phyloP scores from a whole-genome alignment of 2,329 filamentous ascomycete genomes.

The Colletotrichum spinosum region DNA sequence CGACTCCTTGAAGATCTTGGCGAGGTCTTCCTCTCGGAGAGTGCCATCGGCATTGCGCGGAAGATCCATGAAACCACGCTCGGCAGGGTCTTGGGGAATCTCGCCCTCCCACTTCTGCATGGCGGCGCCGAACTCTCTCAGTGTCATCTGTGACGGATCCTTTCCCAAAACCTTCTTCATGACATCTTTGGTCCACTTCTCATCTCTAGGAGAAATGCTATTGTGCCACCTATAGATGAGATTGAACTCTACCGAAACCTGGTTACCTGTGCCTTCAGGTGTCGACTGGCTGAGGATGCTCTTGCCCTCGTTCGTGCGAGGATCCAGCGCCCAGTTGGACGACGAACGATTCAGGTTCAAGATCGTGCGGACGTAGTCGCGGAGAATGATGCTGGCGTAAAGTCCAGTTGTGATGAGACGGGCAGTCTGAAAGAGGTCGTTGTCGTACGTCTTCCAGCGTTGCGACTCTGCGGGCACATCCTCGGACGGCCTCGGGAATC shows the following conservation, averaged over 20 bases:
- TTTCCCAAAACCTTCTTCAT: constrained; percentile 39
- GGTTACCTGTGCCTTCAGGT: constrained; percentile 47
- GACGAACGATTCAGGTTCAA: constrained; percentile 61
- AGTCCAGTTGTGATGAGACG: constrained; percentile 64
- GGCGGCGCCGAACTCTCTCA: constrained; percentile 15
- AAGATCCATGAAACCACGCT: constrained; percentile 64
- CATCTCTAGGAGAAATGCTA: constrained; percentile 46
- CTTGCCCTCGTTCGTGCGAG: constrained; percentile 50
- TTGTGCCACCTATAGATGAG: constrained; percentile 50
- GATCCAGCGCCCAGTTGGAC: constrained; percentile 57
- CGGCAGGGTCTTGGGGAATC: constrained; percentile 61
- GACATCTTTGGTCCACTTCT: constrained; percentile 44
- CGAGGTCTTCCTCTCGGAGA: constrained; percentile 65
- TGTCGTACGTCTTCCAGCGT: constrained; percentile 51
- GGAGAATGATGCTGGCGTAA: constrained; percentile 62
- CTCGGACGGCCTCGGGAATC: constrained; percentile 44
- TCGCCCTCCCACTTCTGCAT: constrained; percentile 49
- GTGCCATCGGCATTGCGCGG: constrained; percentile 61
- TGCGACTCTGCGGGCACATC: constrained; percentile 27
- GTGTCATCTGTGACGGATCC: constrained; percentile 3
- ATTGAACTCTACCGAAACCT: constrained; percentile 51
- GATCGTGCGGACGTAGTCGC: constrained; percentile 53
- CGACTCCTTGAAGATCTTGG: constrained; percentile 61
- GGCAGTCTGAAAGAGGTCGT: constrained; percentile 54
- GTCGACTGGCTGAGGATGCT: constrained; percentile 45